Evolutionary conservation across 2,329 filamentous ascomycete genomes (phyloP).

Genomic region (Ceratocystis albifundus): DNA sequence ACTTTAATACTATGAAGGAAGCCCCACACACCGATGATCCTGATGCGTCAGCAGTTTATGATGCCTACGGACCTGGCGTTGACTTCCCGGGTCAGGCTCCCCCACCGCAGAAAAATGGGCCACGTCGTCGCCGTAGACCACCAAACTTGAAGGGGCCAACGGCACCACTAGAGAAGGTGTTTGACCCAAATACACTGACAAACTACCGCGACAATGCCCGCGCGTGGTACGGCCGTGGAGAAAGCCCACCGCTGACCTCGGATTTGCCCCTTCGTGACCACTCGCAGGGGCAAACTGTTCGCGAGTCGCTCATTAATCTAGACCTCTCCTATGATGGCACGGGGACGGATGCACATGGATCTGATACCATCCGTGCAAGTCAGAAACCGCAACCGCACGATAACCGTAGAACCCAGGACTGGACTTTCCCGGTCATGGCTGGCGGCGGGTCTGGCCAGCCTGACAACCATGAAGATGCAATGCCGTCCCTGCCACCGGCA

Average conservation of each 20-base stretch:
- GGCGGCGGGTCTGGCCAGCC: slow-evolving; percentile 15
- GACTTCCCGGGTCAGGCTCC: slow-evolving; percentile 20
- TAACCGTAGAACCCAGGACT: slow-evolving; percentile 36
- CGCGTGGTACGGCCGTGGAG: slow-evolving; percentile 33
- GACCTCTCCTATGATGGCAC: slow-evolving; percentile 32
- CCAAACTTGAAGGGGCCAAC: slow-evolving; percentile 35
- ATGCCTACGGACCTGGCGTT: slow-evolving; percentile 19
- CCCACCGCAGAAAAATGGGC: slow-evolving; percentile 25
- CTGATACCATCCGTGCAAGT: slow-evolving; percentile 18
- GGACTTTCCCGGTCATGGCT: slow-evolving; percentile 35
- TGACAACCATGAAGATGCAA: slow-evolving; percentile 17
- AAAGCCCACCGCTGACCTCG: slow-evolving; percentile 29
- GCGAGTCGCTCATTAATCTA: slow-evolving; percentile 39
- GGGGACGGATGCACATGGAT: slow-evolving; percentile 2
- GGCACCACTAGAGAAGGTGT: slow-evolving; percentile 38
- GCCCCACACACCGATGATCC: slow-evolving; percentile 12
- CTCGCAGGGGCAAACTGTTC: slow-evolving; percentile 30
- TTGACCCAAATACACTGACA: slow-evolving; percentile 38
- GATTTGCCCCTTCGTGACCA: slow-evolving; percentile 37
- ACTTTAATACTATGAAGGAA: slow-evolving; percentile 38
- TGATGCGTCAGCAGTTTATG: slow-evolving; percentile 17
- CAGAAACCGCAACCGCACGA: slow-evolving; percentile 21
- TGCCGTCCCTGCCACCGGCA: background rate
- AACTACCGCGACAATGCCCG: slow-evolving; percentile 38
- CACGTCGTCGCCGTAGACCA: slow-evolving; percentile 33